Evolutionary conservation across 306 rosid species (phyloP), one percentile per base, ranked within the genome.

Genomic region (Ceratonia siliqua): DNA sequence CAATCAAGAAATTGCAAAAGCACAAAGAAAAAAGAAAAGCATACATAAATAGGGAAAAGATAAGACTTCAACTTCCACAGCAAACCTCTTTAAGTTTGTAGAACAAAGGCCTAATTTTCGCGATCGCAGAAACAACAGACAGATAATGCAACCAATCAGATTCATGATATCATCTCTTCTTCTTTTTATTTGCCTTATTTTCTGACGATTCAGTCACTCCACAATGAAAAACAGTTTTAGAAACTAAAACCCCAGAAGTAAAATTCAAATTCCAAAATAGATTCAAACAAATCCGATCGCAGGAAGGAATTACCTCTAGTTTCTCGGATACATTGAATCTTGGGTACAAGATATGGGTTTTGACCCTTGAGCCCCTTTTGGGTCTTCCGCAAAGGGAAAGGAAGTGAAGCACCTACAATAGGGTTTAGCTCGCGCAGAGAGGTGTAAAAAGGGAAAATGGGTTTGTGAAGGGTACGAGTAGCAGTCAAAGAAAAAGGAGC

Each of bases 241-340:
- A 67, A 10, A 5, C 42, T 2, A 13, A 24, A 12, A 39, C 12
- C 11, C 12, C 15, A 38, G 3, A 36, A 2, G 17, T 24, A 14
- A n/a, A 28, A 21, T 20, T 10, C 0, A n/a, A 70, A 64, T 30
- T n/a, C 22, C 28, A 10, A 21, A 5, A 27, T n/a, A 28, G 43
- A 42, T 2, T 25, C 11, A 38, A 70, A 32, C 25, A 33, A 22
- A 8, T n/a, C 4, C 20, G 55, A 20, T 14, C 11, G 1, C 39
- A 14, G 43, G 46, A 43, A 25, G 41, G 14, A 56, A 35, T 39
- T 73, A 86, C 91, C 91, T 76, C 56, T 81, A 32, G 81, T 30
- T 25, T 86, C 79, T 42, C 78, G 79, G 20, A 62, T 27, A 74
- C 86, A 82, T 62, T 77, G 81, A 70, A 79, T 45, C 75, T 70